Base-by-base conservation (phyloP, 768 basidiomycete species). In the Daedaleopsis sinensis region DNA sequence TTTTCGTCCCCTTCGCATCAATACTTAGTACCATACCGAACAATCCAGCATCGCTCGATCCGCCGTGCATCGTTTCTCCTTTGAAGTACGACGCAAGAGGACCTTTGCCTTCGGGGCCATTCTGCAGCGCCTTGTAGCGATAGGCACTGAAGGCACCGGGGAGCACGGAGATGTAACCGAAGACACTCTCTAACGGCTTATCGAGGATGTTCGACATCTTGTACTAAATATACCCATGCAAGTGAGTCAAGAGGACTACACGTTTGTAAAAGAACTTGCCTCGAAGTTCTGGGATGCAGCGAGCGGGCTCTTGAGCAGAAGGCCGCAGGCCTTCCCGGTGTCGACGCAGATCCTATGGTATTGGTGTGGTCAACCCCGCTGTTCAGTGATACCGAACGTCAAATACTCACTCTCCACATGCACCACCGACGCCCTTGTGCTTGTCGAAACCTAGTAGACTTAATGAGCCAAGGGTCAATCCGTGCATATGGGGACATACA, bases 251-350 rank as follows among this genome's bases (percentile, higher is more conserved):
- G 15, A 3, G 7, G 10, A 27, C 16, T 19, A 8, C 16, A 37
- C 15, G 23, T 5, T 24, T 5, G 38, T 18, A 27, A 5, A 13
- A 23, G 1, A 18, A 58, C 65, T 44, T 68, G 86, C 87, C 81
- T 96, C 93, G 64, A 96, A 98, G 74, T 98, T 97, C 79, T 97
- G 96, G 0, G 95, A 96, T 5, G 96, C 96, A 15, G 93, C 90
- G 27, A 93, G 77, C 48, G 91, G 91, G 66, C 88, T 92, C 11
- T 77, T 84, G 39, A 93, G 80, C 19, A 93, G 78, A 16, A 91
- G 79, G 16, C 83, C 78, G 66, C 92, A 94, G 15, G 81, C 89
- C 65, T 82, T 83, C 27, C 92, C 91, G 18, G 84, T 85, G 68
- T 93, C 91, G 53, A 93, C 91, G 65, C 91, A 92, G 55, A 93